Percentiles rank a stretch among this genome's conserved stretches.
These are phyloP conservation scores for Fusarium xyrophilum DNA, from an alignment of 2,329 filamentous ascomycete genomes.

Conservation along the genomic window DNA sequence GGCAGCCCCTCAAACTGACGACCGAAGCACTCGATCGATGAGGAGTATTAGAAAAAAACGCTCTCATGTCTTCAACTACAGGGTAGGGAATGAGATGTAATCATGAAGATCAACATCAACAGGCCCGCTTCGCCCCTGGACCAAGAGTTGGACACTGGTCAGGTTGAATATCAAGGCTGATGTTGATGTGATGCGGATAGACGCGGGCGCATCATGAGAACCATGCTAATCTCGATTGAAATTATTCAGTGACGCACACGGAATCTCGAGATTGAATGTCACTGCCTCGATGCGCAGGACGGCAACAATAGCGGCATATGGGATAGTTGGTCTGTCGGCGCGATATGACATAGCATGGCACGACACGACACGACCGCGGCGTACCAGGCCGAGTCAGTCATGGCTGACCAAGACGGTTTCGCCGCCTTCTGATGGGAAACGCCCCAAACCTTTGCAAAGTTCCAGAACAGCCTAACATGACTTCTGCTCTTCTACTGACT, in stretches of 20 bases:
- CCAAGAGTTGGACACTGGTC: conserved; percentile 14
- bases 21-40: neutral
- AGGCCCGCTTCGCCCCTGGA: conserved; percentile 27
- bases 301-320: conserved; percentile 21
- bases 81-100: conserved; percentile 13
- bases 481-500: conserved; percentile 6
- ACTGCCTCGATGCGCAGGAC: conserved; percentile 12
- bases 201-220: neutral
- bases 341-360: conserved; percentile 4
- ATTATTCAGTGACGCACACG: conserved; percentile 25
- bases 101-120: conserved; percentile 10
- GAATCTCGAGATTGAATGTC: conserved; percentile 14
- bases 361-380: conserved; percentile 10
- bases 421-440: conserved; percentile 17
- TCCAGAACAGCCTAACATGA: conserved; percentile 32
- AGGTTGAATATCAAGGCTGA: conserved; percentile 9
- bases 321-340: conserved; percentile 10
- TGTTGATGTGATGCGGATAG: conserved; percentile 7
- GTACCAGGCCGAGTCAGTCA: conserved; percentile 22
- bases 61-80: conserved; percentile 4
- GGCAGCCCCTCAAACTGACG: neutral
- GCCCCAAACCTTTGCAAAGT: conserved; percentile 18
- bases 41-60: conserved; percentile 1
- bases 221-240: conserved; percentile 27
- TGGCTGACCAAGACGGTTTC: conserved; percentile 29